Conservation (phyloP, 2,329 filamentous ascomycete species). For the Kalaharituber pfeilii region DNA sequence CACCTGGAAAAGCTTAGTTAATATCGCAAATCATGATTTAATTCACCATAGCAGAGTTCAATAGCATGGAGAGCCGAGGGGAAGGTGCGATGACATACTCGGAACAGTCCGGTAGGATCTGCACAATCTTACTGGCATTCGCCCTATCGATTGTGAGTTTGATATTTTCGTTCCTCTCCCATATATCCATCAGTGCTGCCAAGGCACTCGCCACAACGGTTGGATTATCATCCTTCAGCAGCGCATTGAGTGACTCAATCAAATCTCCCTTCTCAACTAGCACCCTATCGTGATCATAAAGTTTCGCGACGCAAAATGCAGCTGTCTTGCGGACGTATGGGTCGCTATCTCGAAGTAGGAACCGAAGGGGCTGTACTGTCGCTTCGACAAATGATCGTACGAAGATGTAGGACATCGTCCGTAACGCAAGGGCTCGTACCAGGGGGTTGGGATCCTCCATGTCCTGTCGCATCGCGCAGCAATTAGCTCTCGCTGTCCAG, state of each 20-base stretch:
- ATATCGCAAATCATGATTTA: not conserved
- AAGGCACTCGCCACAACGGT: slow-evolving; percentile 92
- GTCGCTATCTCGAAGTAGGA: slow-evolving; percentile 66
- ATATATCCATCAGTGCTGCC: slow-evolving; percentile 87
- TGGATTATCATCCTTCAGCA: slow-evolving; percentile 89
- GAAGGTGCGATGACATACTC: slow-evolving; percentile 44
- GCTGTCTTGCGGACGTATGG: slow-evolving; percentile 97
- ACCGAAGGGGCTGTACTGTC: slow-evolving; percentile 67
- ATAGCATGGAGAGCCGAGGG: not conserved
- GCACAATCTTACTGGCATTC: slow-evolving; percentile 95
- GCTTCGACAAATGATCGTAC: slow-evolving; percentile 90
- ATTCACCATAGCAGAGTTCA: not conserved
- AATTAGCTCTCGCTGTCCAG: not conserved
- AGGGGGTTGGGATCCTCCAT: slow-evolving; percentile 87
- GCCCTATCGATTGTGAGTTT: slow-evolving; percentile 95
- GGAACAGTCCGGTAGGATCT: slow-evolving; percentile 88
- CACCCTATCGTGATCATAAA: slow-evolving; percentile 87
- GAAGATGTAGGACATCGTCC: slow-evolving; percentile 95
- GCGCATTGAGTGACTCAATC: slow-evolving; percentile 74
- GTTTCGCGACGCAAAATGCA: slow-evolving; percentile 86
- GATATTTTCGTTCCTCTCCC: slow-evolving; percentile 93
- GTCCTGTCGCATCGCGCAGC: slow-evolving; percentile 40
- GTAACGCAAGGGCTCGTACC: slow-evolving; percentile 74
- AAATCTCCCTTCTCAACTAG: slow-evolving; percentile 54
- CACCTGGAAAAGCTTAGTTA: slow-evolving; percentile 44